Conservation (phyloP, 139 green algal species). For the Tetraselmis chui region DNA sequence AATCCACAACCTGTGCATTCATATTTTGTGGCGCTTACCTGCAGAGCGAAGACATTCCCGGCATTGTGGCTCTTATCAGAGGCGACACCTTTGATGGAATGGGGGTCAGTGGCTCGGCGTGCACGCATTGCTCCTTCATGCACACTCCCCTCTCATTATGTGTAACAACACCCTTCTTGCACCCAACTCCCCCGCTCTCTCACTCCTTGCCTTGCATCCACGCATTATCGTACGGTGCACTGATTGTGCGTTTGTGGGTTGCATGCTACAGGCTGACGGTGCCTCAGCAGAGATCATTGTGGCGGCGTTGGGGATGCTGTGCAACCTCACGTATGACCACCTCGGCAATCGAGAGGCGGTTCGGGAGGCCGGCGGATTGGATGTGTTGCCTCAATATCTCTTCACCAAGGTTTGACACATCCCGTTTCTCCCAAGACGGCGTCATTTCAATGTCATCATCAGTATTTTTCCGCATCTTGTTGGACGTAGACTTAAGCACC, state of each 20-base stretch:
- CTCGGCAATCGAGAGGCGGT: neutral
- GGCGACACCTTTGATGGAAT: neutral
- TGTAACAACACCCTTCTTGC: neutral
- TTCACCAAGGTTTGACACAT: neutral
- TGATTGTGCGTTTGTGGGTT: too few species aligned
- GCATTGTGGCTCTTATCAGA: neutral
- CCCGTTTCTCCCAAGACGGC: too few species aligned
- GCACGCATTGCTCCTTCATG: too few species aligned
- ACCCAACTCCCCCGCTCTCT: neutral
- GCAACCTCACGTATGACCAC: neutral
- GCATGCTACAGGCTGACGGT: neutral
- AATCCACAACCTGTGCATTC: too few species aligned
- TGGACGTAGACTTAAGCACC: too few species aligned
- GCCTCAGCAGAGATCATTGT: neutral
- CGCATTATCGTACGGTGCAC: neutral
- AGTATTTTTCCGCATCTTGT: too few species aligned
- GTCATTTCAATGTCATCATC: too few species aligned
- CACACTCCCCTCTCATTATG: neutral
- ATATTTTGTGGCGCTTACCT: too few species aligned
- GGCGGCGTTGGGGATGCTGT: neutral
- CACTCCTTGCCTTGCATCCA: neutral
- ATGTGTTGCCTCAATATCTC: neutral
- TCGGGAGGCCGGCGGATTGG: neutral
- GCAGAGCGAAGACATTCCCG: neutral
- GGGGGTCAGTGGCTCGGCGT: too few species aligned